Base-by-base conservation (phyloP, 2,329 filamentous ascomycete genomes). In the Chaetomium strumarium region DNA sequence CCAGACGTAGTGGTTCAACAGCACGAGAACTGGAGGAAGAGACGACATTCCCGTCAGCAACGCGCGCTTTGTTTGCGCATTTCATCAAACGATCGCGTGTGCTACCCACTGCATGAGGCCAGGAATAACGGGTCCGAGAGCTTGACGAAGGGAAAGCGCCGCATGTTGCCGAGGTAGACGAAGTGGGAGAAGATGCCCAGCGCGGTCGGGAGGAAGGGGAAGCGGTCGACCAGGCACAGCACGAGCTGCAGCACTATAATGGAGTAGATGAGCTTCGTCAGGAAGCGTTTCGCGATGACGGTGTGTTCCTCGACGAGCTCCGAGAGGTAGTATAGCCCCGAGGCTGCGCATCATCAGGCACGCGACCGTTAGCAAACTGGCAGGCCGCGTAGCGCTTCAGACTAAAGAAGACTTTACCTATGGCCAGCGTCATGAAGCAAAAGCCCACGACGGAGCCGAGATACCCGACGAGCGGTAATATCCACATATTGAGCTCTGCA, bases 281-380 rank as follows among this genome's bases (percentile, higher is more conserved):
- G 77, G n/a, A 96, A 75, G 52, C 86, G 88, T 68, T 95, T 95
- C 12, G 91, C 88, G 57, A 95, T 72, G 11, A 97, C 92, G 4
- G 92, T 96, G 67, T 99, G 92, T 70, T 99, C 93, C 72, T 99
- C 93, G 56, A 99, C 93, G 13, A 97, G 84, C 70, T 99, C 93
- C 20, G 92, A 96, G 49, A 99, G 85, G 70, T 99, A 99, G 75
- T 99, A 99, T 24, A 99, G 83, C 36, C 93, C 93, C n/a, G 90
- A 96, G 37, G 93, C 93, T 89, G 64, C 44, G 55, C 4, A 42
- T 31, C 7, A 34, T n/a, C 41, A 47, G 58, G 51, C 2, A 8
- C 11, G 34, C n/a, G 13, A 37, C 10, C 13, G 14, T 14, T 37
- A 13, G 34, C n/a, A 13, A 36, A 36, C n/a, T 33, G 7, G 7